Percentiles rank a stretch among this genome's conserved stretches.
Evolutionary conservation across 345 rosid species (phyloP).

Genomic region (Camelina neglecta): DNA sequence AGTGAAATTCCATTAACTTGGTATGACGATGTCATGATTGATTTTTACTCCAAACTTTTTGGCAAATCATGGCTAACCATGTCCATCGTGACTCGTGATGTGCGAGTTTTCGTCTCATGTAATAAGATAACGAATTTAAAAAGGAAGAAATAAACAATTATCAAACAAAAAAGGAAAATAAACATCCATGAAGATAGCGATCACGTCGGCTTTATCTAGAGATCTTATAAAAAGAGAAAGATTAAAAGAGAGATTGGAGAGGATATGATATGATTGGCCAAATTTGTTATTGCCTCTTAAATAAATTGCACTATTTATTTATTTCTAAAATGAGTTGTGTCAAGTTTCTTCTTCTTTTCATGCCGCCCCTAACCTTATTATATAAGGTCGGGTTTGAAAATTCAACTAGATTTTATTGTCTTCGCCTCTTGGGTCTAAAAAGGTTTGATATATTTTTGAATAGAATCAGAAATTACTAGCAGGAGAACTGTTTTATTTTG

Average conservation of each 20-base stretch:
- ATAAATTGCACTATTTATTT: constrained; percentile 3
- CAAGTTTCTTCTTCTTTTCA: constrained; percentile 16
- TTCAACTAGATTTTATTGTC: not conserved
- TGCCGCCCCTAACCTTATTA: constrained; percentile 25
- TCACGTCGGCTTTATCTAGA: constrained; percentile 43
- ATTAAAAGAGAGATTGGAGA: constrained; percentile 33
- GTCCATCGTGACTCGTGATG: constrained; percentile 39
- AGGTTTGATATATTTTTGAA: not conserved
- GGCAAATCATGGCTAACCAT: constrained; percentile 44
- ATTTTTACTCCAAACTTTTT: constrained; percentile 35
- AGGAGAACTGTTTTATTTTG: not conserved
- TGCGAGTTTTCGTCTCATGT: constrained; percentile 24
- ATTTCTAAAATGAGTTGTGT: not conserved
- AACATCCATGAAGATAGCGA: constrained; percentile 42
- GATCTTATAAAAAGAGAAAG: constrained; percentile 34
- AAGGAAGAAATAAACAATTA: not conserved
- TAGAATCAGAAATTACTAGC: not conserved
- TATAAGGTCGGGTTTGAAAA: not conserved
- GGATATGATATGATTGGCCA: constrained; percentile 41
- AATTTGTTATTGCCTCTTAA: constrained; percentile 34
- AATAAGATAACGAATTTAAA: constrained; percentile 11
- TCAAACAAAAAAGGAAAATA: constrained; percentile 8
- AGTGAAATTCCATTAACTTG: constrained; percentile 35
- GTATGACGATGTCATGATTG: constrained; percentile 26
- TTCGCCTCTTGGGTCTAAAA: not conserved